Base-by-base conservation (phyloP, 139 green algal genomes). In the Auxenochlorella pyrenoidosa region DNA sequence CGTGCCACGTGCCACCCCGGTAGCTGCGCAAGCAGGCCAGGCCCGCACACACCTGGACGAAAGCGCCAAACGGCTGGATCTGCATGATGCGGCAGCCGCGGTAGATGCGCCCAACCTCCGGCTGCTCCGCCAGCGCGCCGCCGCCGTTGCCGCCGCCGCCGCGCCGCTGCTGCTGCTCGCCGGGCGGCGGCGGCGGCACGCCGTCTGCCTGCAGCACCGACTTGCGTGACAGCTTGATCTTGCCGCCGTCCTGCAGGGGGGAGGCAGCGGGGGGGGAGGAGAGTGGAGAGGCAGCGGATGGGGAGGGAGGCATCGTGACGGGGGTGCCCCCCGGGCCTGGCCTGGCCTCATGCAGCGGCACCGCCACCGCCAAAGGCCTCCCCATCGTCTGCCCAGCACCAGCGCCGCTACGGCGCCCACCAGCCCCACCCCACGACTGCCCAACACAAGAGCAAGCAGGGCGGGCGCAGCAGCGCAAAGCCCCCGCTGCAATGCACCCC, bases 61-160 rank as follows among this genome's bases (percentile, higher is more conserved):
- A 93, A 15, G 87, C 92, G 18, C 95, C 94, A 89, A 95, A 96
- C 6, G 87, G 80, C 28, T 88, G 21, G n/a, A 94, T 87, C n/a
- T 88, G 71, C 10, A 51, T 59, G 22, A 95, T 88, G 13, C 72
- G 59, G n/a, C 63, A 54, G 34, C 86, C 40, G 26, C 84, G 84
- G 60, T 92, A 88, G n/a, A 95, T 72, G 32, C 73, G 71, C 3
- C 89, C 89, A 18, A 89, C 71, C 75, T 76, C 63, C 18, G 63
- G 40, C 36, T n/a, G 5, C 43, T 81, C 79, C 21, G 0, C 76
- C 21, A 21, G 0, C 26, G n/a, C n/a, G 76, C 16, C 26, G 36
- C 26, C 54, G 34, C 54, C n/a, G 24, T 21, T 30, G 32, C 18
- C 18, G 76, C 41, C 18, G 30, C 75, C 18, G 44, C 44, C 44